Conservation (phyloP, 2,329 filamentous ascomycete genomes). For the Penicillium expansum region DNA sequence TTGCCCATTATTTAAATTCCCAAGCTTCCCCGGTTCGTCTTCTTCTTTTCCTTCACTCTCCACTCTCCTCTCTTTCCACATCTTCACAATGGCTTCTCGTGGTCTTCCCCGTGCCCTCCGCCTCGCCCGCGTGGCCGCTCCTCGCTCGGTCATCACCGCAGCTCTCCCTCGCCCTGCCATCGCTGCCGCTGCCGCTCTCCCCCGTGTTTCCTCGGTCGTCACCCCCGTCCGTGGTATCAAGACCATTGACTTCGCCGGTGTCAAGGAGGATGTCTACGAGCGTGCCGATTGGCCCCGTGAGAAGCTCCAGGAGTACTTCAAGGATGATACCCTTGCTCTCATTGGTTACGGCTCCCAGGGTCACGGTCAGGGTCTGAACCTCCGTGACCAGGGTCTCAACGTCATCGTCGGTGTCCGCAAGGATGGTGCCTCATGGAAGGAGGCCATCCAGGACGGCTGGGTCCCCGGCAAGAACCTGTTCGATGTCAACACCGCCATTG, state of each 20-base stretch:
- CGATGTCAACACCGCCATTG: slow-evolving; percentile 94
- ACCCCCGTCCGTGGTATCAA: slow-evolving; percentile 72
- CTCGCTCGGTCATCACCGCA: slow-evolving; percentile 58
- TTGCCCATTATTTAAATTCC: slow-evolving; percentile 20
- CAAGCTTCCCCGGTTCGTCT: slow-evolving; percentile 15
- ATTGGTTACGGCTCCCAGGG: slow-evolving; percentile 99
- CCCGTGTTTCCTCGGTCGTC: slow-evolving; percentile 47
- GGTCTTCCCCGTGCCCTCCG: slow-evolving; percentile 57
- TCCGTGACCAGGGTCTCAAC: slow-evolving; percentile 98
- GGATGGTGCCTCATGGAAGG: slow-evolving; percentile 97
- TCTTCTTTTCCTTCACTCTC: slow-evolving; percentile 14
- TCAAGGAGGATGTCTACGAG: slow-evolving; percentile 95
- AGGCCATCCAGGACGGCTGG: slow-evolving; percentile 96
- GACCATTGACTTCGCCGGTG: slow-evolving; percentile 97
- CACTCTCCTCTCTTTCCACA: slow-evolving; percentile 15
- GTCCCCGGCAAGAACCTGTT: slow-evolving; percentile 98
- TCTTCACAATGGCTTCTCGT: slow-evolving; percentile 48
- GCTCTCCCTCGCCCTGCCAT: slow-evolving; percentile 53
- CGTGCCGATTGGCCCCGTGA: slow-evolving; percentile 97
- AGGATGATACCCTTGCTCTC: slow-evolving; percentile 97
- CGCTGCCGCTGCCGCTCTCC: slow-evolving; percentile 39
- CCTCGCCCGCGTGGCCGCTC: slow-evolving; percentile 55
- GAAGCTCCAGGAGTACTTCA: slow-evolving; percentile 99
- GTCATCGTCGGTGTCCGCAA: slow-evolving; percentile 99
- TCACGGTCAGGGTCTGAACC: slow-evolving; percentile 98